Evolutionary conservation across 257 asterid genomes (phyloP).

Genomic region (Fraxinus anomala): DNA sequence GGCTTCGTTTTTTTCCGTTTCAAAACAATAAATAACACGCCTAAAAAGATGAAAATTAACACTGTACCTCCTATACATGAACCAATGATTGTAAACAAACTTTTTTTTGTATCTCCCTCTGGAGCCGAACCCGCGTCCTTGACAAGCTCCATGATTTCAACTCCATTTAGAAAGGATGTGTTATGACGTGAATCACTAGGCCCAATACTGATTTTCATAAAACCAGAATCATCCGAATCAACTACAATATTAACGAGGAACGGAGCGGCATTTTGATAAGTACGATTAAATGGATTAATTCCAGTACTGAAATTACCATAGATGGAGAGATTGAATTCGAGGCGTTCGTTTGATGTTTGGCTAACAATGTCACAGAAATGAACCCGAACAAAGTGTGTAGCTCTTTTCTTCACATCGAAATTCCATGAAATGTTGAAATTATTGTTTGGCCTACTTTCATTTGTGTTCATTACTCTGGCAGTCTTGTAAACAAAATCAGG

Average conservation of each 20-base stretch:
- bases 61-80: slow-evolving; percentile 39
- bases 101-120: background rate
- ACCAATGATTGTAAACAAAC: slow-evolving; percentile 30
- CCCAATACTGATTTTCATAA: slow-evolving; percentile 48
- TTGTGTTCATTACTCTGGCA: slow-evolving; percentile 42
- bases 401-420: slow-evolving; percentile 38
- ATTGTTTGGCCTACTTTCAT: background rate
- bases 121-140: background rate
- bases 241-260: slow-evolving; percentile 44
- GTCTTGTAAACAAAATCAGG: slow-evolving; percentile 52
- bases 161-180: slow-evolving; percentile 53
- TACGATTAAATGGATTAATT: background rate
- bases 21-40: slow-evolving; percentile 16
- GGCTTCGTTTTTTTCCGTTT: slow-evolving; percentile 32
- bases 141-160: slow-evolving; percentile 64
- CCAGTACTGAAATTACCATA: background rate
- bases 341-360: background rate
- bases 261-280: background rate
- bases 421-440: slow-evolving; percentile 45
- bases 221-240: slow-evolving; percentile 48
- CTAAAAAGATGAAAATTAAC: slow-evolving; percentile 16
- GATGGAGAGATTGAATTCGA: slow-evolving; percentile 35
- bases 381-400: slow-evolving; percentile 39
- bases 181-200: background rate
- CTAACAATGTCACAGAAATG: slow-evolving; percentile 64